Percentiles rank a stretch among this genome's conserved stretches.
Evolutionary conservation across 371 early-diverging fungal species (phyloP).

Genomic region (Mucor mucedo): DNA sequence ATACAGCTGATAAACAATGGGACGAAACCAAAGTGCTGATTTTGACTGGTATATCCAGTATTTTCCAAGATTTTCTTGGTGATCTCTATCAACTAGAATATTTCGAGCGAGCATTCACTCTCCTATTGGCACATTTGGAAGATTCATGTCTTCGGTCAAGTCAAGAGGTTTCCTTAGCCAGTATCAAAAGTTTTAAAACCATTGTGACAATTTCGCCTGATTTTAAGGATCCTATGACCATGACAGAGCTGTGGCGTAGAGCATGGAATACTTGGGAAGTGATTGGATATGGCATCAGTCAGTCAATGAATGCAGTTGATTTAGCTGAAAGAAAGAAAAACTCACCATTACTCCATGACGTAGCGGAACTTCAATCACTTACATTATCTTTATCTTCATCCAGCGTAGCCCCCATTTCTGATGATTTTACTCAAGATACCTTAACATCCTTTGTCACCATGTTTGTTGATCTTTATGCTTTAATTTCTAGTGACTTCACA

Average conservation of each 20-base stretch:
- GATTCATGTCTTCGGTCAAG: conserved; percentile 73
- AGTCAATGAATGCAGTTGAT: conserved; percentile 12
- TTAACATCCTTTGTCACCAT: conserved; percentile 70
- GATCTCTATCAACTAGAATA: conserved; percentile 62
- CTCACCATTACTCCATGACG: conserved; percentile 14
- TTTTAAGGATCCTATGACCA: conserved; percentile 30
- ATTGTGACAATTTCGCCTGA: conserved; percentile 57
- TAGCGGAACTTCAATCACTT: conserved; percentile 37
- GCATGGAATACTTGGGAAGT: conserved; percentile 82
- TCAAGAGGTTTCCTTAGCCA: conserved; percentile 79
- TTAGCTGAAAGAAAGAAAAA: not conserved
- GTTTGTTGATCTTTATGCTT: conserved; percentile 68
- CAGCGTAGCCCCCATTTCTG: conserved; percentile 39
- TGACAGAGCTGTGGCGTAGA: conserved; percentile 65
- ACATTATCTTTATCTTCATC: conserved; percentile 46
- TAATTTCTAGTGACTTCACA: conserved; percentile 54
- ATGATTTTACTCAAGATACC: conserved; percentile 78
- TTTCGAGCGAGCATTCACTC: conserved; percentile 67
- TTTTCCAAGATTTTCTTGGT: conserved; percentile 72
- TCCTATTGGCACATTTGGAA: conserved; percentile 77
- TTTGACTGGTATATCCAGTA: conserved; percentile 73
- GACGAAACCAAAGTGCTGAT: conserved; percentile 93
- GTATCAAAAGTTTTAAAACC: conserved; percentile 70
- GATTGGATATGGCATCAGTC: conserved; percentile 70
- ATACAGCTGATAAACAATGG: conserved; percentile 90